A percentile compares a stretch with the other conserved stretches of the same genome.
These are phyloP conservation scores for Suhomyces ambrosiae DNA, from an alignment of 1,139 yeast genomes.

Conservation along the genomic window DNA sequence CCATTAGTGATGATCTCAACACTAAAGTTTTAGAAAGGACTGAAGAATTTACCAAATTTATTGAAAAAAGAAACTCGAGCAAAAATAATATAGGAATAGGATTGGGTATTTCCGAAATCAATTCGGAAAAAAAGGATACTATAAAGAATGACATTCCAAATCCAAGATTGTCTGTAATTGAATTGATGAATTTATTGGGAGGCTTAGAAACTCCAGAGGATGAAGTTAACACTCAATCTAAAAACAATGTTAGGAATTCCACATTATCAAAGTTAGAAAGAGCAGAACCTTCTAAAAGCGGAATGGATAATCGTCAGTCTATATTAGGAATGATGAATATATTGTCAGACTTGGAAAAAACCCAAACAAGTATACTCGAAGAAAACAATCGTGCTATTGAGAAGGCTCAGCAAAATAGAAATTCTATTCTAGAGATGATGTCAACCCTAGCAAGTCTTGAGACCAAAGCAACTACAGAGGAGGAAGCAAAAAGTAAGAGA, in stretches of 20 bases:
- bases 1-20: constrained; percentile 34
- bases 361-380: constrained; percentile 15
- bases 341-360: constrained; percentile 20
- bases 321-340: constrained; percentile 24
- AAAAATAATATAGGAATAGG: neutral
- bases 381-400: constrained; percentile 14
- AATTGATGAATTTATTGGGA: constrained; percentile 23
- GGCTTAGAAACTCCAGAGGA: constrained; percentile 15
- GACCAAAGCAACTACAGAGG: constrained; percentile 6
- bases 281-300: neutral
- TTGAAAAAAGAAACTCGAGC: neutral
- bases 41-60: constrained; percentile 19
- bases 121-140: neutral
- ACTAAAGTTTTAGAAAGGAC: constrained; percentile 20
- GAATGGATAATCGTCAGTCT: constrained; percentile 12
- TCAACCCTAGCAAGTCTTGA: constrained; percentile 16
- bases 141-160: constrained; percentile 2
- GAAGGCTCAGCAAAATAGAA: constrained; percentile 20
- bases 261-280: constrained; percentile 8
- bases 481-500: constrained; percentile 15
- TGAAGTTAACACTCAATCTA: constrained; percentile 1
- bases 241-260: constrained; percentile 2
- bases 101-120: neutral
- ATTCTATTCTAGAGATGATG: constrained; percentile 32
- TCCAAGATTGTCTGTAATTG: constrained; percentile 20